Base-by-base conservation (phyloP, 345 rosid genomes). In the Syzygium grande region DNA sequence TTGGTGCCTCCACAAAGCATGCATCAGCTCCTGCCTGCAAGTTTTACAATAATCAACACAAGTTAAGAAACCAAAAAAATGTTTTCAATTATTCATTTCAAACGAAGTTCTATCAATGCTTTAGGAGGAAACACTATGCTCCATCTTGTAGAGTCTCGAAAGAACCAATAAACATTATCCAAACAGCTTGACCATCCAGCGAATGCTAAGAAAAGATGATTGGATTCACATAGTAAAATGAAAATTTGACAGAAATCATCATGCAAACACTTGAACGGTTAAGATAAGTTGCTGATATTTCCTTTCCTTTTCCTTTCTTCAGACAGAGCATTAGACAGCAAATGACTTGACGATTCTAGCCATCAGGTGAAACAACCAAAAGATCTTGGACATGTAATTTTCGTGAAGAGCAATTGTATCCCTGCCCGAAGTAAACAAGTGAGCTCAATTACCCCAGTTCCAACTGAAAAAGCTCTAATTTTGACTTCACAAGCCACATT, bases 21-120 rank as follows among this genome's bases (percentile, higher is more conserved):
- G 93, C 94, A 94, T 92, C 92, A 58, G 94, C 94, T 87, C 93
- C 91, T 1, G 95, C 94, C 94, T 89, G 87, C 89, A 85, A 49
- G 68, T 12, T 65, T 7, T 15, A 85, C 29, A 85, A 19, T 9
- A 54, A 55, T 10, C 13, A 38, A 68, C 49, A 34, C 25, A 41
- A 68, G 19, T 68, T 19, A 68, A 34, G 80, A 34, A 68, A 34
- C 46, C 14, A 17, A 34, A 9, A 4, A 68, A 4, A 1, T 8
- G 43, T 34, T 2, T 34, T 68, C 23, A 17, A 19, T 68, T 34
- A 68, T 34, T 68, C 46, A 34, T 68, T 17, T 1, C 13, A 34
- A 34, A 68, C 25, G 5, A 34, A 9, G 34, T 68, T 34, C 80
- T 19, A 17, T 68, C 80, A 34, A 68, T 68, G 73, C 73, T 9